Base-by-base conservation (phyloP, 2,329 filamentous ascomycete genomes). In the Aureobasidium sp. region DNA sequence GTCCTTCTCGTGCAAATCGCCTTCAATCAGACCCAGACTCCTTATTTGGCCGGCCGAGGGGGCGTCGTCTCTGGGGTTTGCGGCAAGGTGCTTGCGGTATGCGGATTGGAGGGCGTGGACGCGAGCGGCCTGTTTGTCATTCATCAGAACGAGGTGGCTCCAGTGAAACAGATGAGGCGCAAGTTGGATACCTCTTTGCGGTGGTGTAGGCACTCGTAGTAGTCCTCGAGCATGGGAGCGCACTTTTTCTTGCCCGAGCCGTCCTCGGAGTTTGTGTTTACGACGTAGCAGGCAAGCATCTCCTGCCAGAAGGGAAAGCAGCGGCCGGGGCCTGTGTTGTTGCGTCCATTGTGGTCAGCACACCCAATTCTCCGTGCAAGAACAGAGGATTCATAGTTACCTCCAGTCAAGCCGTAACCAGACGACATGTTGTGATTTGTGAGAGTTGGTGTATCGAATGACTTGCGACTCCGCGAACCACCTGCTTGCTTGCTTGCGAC, bases 261-360 rank as follows among this genome's bases (percentile, higher is more conserved):
- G 72, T 92, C 88, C 62, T 93, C 89, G 67, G 88, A 81, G 67
- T 83, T 84, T 62, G 91, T 91, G 81, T 97, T 97, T 74, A 96
- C 87, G 65, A 97, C 91, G 77, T 99, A 99, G 85, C 94, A 99
- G 71, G 91, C 91, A 75, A 99, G 89, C 68, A 97, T 87, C 79
- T 99, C 94, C 80, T 99, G 94, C 94, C 94, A 99, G 85, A 97
- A 99, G 74, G 92, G 90, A 82, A 96, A 97, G 86, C 94, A 99
- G 77, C 93, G 90, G 70, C 81, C 83, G 68, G 84, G 83, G 71
- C 86, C 85, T 88, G 36, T 25, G 22, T 25, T 39, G 34, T 53
- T 34, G n/a, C 22, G 71, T 57, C 4, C 25, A 11, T 36, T 22
- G 17, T 51, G 14, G 48, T 53, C 48, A 53, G 59, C 25, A 17